Percentiles rank a stretch among this genome's conserved stretches.
Evolutionary conservation across 305 asterid genomes (phyloP).

Genomic region (Fraxinus angustifolia): DNA sequence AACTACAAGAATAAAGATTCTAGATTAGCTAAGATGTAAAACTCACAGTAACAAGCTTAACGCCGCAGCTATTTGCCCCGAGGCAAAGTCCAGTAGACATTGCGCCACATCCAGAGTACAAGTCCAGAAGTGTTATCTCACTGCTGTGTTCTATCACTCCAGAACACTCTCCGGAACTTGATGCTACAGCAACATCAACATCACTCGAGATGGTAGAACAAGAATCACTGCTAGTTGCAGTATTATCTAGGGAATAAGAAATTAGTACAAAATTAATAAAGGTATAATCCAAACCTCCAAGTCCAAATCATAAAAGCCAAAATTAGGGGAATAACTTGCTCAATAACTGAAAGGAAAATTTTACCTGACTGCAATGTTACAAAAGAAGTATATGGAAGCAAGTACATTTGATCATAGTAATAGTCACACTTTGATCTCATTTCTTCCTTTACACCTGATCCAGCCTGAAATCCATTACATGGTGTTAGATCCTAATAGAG

Average conservation of each 20-base stretch:
- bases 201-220: conserved; percentile 50
- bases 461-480: conserved; percentile 25
- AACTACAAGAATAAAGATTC: neutral
- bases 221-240: conserved; percentile 35
- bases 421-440: conserved; percentile 32
- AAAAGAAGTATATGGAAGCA: conserved; percentile 52
- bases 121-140: conserved; percentile 50
- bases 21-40: neutral
- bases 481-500: neutral
- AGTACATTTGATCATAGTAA: conserved; percentile 51
- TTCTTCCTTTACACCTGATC: conserved; percentile 13
- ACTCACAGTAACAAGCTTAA: conserved; percentile 56
- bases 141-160: conserved; percentile 10
- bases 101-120: conserved; percentile 81
- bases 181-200: conserved; percentile 17
- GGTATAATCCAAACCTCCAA: neutral
- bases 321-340: neutral
- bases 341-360: neutral
- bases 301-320: neutral
- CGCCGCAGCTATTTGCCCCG: conserved; percentile 61
- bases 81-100: conserved; percentile 77
- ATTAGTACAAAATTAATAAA: neutral
- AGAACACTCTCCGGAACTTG: neutral
- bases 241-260: conserved; percentile 28
- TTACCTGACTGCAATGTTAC: conserved; percentile 47